Evolutionary conservation across 2,329 filamentous ascomycete genomes (phyloP).

Genomic region (Coniochaeta sp.): DNA sequence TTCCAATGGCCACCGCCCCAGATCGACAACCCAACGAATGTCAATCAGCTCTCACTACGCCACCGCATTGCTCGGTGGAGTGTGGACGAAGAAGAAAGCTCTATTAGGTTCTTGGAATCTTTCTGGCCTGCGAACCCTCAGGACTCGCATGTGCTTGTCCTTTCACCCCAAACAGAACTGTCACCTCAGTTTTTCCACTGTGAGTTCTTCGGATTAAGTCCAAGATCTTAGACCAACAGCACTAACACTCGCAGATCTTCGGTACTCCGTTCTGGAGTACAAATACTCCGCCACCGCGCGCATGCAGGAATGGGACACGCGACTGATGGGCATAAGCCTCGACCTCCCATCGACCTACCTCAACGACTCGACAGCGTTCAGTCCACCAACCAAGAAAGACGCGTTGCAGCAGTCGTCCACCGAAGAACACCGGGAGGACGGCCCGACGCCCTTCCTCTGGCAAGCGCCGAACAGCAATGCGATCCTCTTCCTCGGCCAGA

Average conservation of each 20-base stretch:
- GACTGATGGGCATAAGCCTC: slow-evolving; percentile 72
- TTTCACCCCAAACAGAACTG: slow-evolving; percentile 75
- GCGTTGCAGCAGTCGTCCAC: not conserved
- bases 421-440: slow-evolving; percentile 13
- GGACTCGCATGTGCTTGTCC: slow-evolving; percentile 70
- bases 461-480: slow-evolving; percentile 80
- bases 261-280: slow-evolving; percentile 71
- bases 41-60: slow-evolving; percentile 60
- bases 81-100: slow-evolving; percentile 61
- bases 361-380: slow-evolving; percentile 52
- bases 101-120: slow-evolving; percentile 72
- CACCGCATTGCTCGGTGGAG: slow-evolving; percentile 60
- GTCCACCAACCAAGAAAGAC: slow-evolving; percentile 24
- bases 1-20: slow-evolving; percentile 61
- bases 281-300: slow-evolving; percentile 53
- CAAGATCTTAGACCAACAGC: no score
- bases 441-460: slow-evolving; percentile 65
- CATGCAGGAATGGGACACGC: slow-evolving; percentile 36
- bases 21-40: slow-evolving; percentile 28
- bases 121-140: slow-evolving; percentile 68
- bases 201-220: slow-evolving; percentile 22
- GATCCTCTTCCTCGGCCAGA: slow-evolving; percentile 73
- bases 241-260: slow-evolving; percentile 47
- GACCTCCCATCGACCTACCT: slow-evolving; percentile 61
- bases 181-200: slow-evolving; percentile 78